A percentile compares a stretch with the other conserved stretches of the same genome.
Evolutionary conservation across 805 yeast species (phyloP).

Genomic region (Schwanniomyces occidentalis): DNA sequence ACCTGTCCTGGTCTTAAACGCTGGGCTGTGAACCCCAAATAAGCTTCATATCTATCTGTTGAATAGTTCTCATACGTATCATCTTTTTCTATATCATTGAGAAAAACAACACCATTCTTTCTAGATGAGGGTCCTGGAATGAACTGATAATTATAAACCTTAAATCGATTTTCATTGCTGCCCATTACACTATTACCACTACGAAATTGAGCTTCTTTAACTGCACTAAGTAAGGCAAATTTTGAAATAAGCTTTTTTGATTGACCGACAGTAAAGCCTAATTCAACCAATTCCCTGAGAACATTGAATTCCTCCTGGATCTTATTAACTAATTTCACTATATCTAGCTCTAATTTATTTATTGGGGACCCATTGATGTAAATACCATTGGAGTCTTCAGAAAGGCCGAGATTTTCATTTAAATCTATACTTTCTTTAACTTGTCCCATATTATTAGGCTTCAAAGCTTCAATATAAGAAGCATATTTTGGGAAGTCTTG

Average conservation of each 20-base stretch:
- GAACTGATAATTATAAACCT: constrained; percentile 27
- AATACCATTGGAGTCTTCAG: constrained; percentile 47
- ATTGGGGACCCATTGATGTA: constrained; percentile 71
- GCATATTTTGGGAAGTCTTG: constrained; percentile 59
- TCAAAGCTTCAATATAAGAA: constrained; percentile 25
- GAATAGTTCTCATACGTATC: constrained; percentile 48
- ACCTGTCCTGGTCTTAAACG: constrained; percentile 54
- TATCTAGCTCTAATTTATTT: constrained; percentile 43
- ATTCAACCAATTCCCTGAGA: constrained; percentile 20
- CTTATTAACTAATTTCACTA: constrained; percentile 44
- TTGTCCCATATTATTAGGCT: constrained; percentile 13
- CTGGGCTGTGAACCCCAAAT: constrained; percentile 34
- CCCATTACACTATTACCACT: constrained; percentile 33
- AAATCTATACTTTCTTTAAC: constrained; percentile 23
- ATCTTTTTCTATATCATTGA: constrained; percentile 77
- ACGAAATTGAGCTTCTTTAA: constrained; percentile 35
- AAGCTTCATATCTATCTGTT: constrained; percentile 42
- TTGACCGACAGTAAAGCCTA: constrained; percentile 33
- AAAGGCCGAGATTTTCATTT: constrained; percentile 39
- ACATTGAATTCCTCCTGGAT: constrained; percentile 24
- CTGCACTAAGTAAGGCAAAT: constrained; percentile 42
- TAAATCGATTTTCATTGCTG: constrained; percentile 34
- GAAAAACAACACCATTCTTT: constrained; percentile 54
- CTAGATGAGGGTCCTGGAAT: constrained; percentile 10
- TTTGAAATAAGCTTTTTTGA: constrained; percentile 34